Evolutionary conservation across 148 eudicot species (phyloP).

Genomic region (Camellia lanceoleosa): DNA sequence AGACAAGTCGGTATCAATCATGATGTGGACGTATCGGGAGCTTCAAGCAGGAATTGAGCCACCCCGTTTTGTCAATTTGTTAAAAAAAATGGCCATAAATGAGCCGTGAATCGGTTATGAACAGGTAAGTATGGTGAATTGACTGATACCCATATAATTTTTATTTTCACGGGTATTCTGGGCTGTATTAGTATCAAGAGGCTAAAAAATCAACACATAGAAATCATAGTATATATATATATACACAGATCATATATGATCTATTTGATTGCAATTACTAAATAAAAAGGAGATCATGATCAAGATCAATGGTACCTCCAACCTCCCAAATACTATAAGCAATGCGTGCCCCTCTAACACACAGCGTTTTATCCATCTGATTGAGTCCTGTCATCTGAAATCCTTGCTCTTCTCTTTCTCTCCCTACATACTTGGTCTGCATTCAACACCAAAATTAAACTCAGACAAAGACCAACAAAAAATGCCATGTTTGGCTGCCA

Average conservation of each 20-base stretch:
- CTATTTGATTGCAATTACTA: background rate
- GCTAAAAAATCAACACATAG: no score
- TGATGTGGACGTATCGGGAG: no score
- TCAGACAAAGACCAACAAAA: background rate
- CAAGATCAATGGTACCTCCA: slow-evolving; percentile 26
- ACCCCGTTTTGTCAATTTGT: no score
- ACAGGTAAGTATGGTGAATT: no score
- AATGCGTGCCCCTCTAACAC: slow-evolving; percentile 41
- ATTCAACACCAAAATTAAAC: slow-evolving; percentile 2
- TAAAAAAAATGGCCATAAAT: no score
- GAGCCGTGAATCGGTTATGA: no score
- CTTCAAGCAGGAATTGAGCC: no score
- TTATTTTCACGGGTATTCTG: no score
- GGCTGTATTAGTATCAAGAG: no score
- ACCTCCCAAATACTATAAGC: slow-evolving; percentile 43
- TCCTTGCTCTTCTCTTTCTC: slow-evolving; percentile 24
- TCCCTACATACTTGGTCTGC: slow-evolving; percentile 43
- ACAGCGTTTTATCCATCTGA: slow-evolving; percentile 39
- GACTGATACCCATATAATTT: no score
- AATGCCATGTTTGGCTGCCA: background rate
- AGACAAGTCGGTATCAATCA: no score
- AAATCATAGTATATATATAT: no score
- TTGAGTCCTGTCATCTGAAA: slow-evolving; percentile 21
- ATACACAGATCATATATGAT: background rate
- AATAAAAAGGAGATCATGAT: background rate